A percentile compares a stretch with the other conserved stretches of the same genome.
phyloP scores from a whole-genome alignment of 805 yeast genomes.

The Cyberlindnera japonica region DNA sequence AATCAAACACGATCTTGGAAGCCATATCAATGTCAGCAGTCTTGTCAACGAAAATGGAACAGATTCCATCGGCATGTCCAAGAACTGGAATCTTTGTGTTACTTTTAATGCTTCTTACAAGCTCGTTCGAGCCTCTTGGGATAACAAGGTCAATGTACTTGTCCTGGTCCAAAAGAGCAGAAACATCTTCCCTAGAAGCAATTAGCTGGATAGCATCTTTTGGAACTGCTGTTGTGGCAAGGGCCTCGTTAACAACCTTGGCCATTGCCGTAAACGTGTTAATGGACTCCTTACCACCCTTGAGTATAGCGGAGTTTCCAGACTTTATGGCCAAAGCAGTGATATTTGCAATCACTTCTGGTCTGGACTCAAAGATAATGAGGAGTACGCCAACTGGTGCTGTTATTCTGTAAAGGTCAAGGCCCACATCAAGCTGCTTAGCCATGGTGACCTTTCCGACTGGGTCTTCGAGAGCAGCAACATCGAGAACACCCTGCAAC shows the following conservation, averaged over 20 bases:
- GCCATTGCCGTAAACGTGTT: constrained; percentile 85
- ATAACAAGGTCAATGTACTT: constrained; percentile 89
- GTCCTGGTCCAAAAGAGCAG: constrained; percentile 80
- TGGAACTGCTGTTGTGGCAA: constrained; percentile 68
- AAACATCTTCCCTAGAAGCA: constrained; percentile 85
- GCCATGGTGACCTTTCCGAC: constrained; percentile 86
- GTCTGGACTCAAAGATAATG: constrained; percentile 93
- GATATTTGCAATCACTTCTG: constrained; percentile 97
- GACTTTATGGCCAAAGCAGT: constrained; percentile 94
- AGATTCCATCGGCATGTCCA: constrained; percentile 98
- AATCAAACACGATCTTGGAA: constrained; percentile 67
- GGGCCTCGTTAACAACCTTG: constrained; percentile 56
- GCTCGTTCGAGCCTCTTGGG: constrained; percentile 95
- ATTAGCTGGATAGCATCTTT: constrained; percentile 79
- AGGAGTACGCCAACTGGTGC: constrained; percentile 93
- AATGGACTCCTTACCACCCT: constrained; percentile 93
- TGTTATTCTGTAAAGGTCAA: constrained; percentile 75
- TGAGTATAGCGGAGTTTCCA: constrained; percentile 93
- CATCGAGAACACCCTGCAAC: constrained; percentile 94
- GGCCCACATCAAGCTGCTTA: constrained; percentile 83
- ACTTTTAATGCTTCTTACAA: constrained; percentile 81
- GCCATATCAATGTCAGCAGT: constrained; percentile 80
- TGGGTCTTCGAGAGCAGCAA: constrained; percentile 85
- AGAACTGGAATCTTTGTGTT: constrained; percentile 93
- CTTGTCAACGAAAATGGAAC: constrained; percentile 80